Base-by-base conservation (phyloP, 768 basidiomycete species). In the Steccherinum ochraceum region DNA sequence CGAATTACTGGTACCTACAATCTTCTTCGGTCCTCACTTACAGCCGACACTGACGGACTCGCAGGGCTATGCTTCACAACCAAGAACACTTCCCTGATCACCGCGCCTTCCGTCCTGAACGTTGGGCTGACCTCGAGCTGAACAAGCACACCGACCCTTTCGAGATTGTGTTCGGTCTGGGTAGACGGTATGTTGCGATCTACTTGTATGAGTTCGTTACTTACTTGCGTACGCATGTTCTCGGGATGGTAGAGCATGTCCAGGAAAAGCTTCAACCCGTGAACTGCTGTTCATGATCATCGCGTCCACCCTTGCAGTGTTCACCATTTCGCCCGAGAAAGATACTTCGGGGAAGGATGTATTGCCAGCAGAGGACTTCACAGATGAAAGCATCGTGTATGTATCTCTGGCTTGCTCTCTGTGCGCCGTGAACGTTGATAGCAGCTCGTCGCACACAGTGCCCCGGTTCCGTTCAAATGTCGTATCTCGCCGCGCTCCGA, bases 401-500 rank as follows among this genome's bases (percentile, higher is more conserved):
- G 40, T 2, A 3, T 11, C 18, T 43, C 19, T 11, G 7, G 18
- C 21, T 23, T 11, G 16, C 19, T 7, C 16, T 43, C 11, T 43
- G 7, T 5, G 18, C 7, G 21, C 7, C 5, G 18, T 18, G 21
- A n/a, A 5, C 18, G 16, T 18, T 43, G 10, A 43, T 43, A n/a
- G 10, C 21, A 7, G 41, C 41, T 18, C 18, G 5, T 5, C 7
- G 23, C 40, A 40, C 18, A 5, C 46, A 79, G 79, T 56, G 72
- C 62, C 13, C 78, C 78, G 5, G 70, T 67, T 45, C 60, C 68
- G 11, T 80, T 80, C 64, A 60, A 69, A 45, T 78, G 73, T 58
- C 69, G 73, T 40, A 75, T 81, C 24, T 68, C 73, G 27, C 79
- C 78, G 2, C 67, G 79, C 46, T 77, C 76, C 3, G 73, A 75